phyloP scores from a whole-genome alignment of 805 yeast species.

The Lipomyces chichibuensis region DNA sequence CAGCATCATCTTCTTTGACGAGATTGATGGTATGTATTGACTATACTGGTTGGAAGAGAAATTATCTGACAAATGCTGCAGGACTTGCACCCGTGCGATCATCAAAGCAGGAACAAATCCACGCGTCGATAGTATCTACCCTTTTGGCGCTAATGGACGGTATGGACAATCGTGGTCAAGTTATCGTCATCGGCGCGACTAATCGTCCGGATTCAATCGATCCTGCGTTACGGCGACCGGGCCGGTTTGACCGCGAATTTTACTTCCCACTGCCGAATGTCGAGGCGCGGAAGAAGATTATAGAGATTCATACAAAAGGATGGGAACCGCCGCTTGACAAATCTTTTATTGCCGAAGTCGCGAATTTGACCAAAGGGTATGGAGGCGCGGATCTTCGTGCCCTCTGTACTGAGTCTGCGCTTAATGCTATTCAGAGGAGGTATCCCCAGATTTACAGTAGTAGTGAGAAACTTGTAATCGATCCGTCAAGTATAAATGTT shows the following conservation, averaged over 20 bases:
- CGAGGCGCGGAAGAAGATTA: constrained; percentile 74
- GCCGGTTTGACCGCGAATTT: constrained; percentile 95
- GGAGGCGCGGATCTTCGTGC: constrained; percentile 98
- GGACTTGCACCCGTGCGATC: constrained; percentile 92
- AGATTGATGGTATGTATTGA: constrained; percentile 72
- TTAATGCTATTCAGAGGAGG: constrained; percentile 84
- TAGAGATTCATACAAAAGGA: constrained; percentile 81
- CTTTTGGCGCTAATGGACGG: constrained; percentile 97
- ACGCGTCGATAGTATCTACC: constrained; percentile 95
- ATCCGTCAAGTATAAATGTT: constrained; percentile 72
- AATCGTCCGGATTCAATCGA: constrained; percentile 98
- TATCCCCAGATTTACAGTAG: constrained; percentile 91
- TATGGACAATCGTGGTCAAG: constrained; percentile 98
- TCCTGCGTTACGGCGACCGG: constrained; percentile 96
- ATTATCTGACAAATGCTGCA: neutral
- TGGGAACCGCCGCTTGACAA: constrained; percentile 78
- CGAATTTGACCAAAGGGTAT: constrained; percentile 86
- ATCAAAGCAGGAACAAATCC: constrained; percentile 97
- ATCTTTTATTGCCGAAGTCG: constrained; percentile 64
- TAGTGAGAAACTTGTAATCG: constrained; percentile 69
- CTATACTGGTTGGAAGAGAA: no score
- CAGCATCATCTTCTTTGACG: constrained; percentile 93
- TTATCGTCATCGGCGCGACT: constrained; percentile 96
- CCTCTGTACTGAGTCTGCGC: constrained; percentile 92
- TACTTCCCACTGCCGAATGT: constrained; percentile 91